A percentile compares a stretch with the other conserved stretches of the same genome.
phyloP scores from a whole-genome alignment of 2,329 filamentous ascomycete genomes.

The Fusarium fujikuroi region DNA sequence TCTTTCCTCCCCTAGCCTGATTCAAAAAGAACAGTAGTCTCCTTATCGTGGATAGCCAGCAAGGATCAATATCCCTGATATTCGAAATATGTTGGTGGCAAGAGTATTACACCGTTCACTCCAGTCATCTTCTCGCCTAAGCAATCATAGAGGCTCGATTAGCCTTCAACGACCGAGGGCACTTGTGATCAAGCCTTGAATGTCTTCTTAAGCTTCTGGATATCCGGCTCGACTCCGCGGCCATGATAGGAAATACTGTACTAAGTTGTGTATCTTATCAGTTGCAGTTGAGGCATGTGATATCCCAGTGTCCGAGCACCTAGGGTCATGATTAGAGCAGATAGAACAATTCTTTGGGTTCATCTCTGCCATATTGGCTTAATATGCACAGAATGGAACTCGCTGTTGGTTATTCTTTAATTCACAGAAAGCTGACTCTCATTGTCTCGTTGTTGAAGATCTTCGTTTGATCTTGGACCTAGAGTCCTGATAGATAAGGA shows the following conservation, averaged over 20 bases:
- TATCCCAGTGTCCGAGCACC: neutral
- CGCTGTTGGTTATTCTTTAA: neutral
- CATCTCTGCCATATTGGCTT: neutral
- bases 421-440: neutral
- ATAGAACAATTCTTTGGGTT: neutral
- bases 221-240: neutral
- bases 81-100: neutral
- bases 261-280: neutral
- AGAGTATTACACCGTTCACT: neutral
- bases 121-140: neutral
- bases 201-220: neutral
- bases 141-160: neutral
- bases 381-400: neutral
- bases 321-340: neutral
- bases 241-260: neutral
- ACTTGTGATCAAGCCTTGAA: neutral
- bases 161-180: neutral
- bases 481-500: conserved; percentile 14
- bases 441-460: neutral
- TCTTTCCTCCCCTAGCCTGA: neutral
- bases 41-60: neutral
- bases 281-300: neutral
- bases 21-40: neutral
- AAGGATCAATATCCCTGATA: neutral
- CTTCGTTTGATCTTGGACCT: neutral